Evolutionary conservation across 2,329 filamentous ascomycete genomes (phyloP).

Genomic region (Chaetomiaceae sp.): DNA sequence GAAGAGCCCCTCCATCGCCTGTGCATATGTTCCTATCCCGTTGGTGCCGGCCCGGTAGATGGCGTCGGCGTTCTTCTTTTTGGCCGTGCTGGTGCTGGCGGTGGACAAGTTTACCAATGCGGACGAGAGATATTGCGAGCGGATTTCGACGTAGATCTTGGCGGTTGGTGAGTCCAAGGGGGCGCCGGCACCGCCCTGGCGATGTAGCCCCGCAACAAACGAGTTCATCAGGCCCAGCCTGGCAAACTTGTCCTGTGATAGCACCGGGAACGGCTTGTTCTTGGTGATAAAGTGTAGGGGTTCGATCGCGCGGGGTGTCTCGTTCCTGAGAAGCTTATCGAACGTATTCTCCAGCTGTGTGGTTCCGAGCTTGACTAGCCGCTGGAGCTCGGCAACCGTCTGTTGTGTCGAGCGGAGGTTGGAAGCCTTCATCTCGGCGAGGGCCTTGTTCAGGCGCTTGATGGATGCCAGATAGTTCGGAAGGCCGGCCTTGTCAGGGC

Average conservation of each 20-base stretch:
- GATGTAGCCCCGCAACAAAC: conserved; percentile 62
- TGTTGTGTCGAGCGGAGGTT: conserved; percentile 90
- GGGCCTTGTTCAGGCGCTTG: conserved; percentile 80
- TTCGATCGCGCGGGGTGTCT: conserved; percentile 77
- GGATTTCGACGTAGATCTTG: conserved; percentile 77
- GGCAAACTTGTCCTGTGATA: conserved; percentile 71
- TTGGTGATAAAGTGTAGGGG: conserved; percentile 92
- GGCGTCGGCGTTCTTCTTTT: conserved; percentile 74
- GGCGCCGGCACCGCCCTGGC: conserved; percentile 35
- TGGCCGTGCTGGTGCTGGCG: conserved; percentile 77
- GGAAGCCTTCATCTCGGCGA: conserved; percentile 79
- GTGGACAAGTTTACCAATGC: conserved; percentile 82
- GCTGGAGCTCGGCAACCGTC: conserved; percentile 73
- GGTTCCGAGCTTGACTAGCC: conserved; percentile 72
- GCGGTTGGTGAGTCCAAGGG: conserved; percentile 65
- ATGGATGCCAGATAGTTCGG: conserved; percentile 83
- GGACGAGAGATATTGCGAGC: conserved; percentile 78
- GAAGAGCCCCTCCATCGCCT: conserved; percentile 82
- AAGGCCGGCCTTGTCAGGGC: conserved; percentile 78
- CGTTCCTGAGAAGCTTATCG: conserved; percentile 65
- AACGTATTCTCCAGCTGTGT: conserved; percentile 82
- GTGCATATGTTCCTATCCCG: conserved; percentile 84
- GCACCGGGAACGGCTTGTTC: conserved; percentile 73
- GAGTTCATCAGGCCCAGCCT: conserved; percentile 73
- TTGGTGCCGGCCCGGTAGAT: conserved; percentile 86